Evolutionary conservation across 2,329 filamentous ascomycete genomes (phyloP), one percentile per base, ranked within the genome.

Genomic region (Fusarium sp.): DNA sequence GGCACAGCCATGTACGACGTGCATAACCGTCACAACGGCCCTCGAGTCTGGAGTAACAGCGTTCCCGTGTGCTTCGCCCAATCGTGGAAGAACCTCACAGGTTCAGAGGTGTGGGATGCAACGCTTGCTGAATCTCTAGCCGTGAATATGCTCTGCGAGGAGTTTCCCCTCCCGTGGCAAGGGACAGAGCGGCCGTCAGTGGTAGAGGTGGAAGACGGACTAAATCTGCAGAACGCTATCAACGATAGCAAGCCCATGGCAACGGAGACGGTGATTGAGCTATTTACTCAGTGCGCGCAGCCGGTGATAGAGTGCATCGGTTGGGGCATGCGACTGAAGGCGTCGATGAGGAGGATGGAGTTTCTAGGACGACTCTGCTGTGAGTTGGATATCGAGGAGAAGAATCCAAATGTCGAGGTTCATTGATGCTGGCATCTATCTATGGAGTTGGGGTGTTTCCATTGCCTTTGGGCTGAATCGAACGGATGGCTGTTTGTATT

Each of bases 11-110:
- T 74, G 72, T 74, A 74, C 61, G 66, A 74, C 46, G 68, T 74
- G 43, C 72, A 70, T 45, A 68, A 54, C 50, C 60, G 72, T 51
- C 31, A 61, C 57, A 70, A 70, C 26, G 54, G 63, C 8, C 70
- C 72, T 33, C 70, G 72, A 19, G 62, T 74, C 42, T 74, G 72
- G 72, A 71, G 72, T 57, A 73, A 73, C 49, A 73, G 70, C 50
- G 70, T 75, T 10, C 72, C 73, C 33, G 72, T 75, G 46, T 75
- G 73, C 52, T 73, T 75, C 24, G 61, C 73, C 24, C 73, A 75
- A 42, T 60, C 72, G 39, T 75, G 72, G 73, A 55, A 65, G 43
- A 73, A 71, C 57, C 65, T 75, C 15, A 75, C 72, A 24, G 72
- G 71, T 1, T 55, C 42, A 28, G 54, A 63, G n/a, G 50, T 52